Base-by-base conservation (phyloP, 768 basidiomycete genomes). In the Russula ochroleuca region DNA sequence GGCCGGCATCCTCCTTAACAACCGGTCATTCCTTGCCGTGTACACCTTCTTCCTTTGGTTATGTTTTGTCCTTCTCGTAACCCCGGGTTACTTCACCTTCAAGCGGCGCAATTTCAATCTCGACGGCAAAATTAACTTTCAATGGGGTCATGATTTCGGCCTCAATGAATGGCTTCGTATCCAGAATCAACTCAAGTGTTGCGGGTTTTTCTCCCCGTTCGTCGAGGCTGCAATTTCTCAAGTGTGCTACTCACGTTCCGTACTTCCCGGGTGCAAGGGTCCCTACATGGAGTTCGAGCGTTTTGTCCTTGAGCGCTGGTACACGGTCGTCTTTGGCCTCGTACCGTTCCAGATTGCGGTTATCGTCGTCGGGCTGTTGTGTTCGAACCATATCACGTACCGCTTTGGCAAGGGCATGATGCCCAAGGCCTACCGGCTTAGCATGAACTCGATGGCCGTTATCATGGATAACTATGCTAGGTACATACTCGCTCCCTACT, bases 361-460 rank as follows among this genome's bases (percentile, higher is more conserved):
- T 72, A 90, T 90, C 69, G 64, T 88, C 64, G 77, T 78, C 1
- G 84, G 79, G 15, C 74, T 92, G 59, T 73, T 92, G 55, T 92
- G 87, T 72, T 85, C 85, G 25, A 92, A 90, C 74, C 90, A 92
- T 68, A 85, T 93, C 72, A 92, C 90, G 23, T 92, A 91, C 72
- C 80, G 90, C 57, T 92, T 92, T 73, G 90, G 90, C 11, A 92
- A 92, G 77, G 90, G 91, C 63, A 85, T 92, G 84, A 90, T 87
- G 80, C 90, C 90, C 62, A 88, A 90, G 78, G 84, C 86, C 15
- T 92, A 93, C 73, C 79, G 89, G 40, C 78, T 92, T 50, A 85
- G 85, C 75, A 76, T 83, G 79, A 81, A 79, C 63, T 85, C 82
- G 64, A 88, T 92, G 86, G 87, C 86, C 3, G 80, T 88, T 57